A percentile compares a stretch with the other conserved stretches of the same genome.
phyloP scores from a whole-genome alignment of 176 grass and related monocot genomes.

The Saccharum spontaneum region DNA sequence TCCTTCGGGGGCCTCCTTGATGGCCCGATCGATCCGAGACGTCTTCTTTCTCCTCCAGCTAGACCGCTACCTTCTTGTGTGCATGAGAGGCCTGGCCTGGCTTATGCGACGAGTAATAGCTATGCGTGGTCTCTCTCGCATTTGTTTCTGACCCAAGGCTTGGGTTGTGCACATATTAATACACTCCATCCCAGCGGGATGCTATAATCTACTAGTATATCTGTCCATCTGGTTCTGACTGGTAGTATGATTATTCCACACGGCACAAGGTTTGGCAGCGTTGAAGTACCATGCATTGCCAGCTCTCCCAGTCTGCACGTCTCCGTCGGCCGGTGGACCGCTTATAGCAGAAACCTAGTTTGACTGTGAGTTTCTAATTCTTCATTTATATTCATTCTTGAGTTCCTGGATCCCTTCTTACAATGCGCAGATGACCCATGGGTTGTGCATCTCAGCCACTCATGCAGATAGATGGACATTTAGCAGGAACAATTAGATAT shows the following conservation, averaged over 20 bases:
- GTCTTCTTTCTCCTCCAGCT: neutral
- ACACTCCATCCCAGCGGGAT: too few relatives aligned
- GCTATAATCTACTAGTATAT: neutral
- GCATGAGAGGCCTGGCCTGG: neutral
- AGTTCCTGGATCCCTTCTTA: neutral
- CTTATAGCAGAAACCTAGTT: neutral
- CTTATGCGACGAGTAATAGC: neutral
- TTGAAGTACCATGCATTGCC: neutral
- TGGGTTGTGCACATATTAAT: neutral
- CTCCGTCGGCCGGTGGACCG: neutral
- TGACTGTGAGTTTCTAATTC: neutral
- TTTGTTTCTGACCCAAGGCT: neutral
- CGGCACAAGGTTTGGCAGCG: neutral
- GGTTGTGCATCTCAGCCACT: too few relatives aligned
- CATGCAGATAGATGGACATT: neutral
- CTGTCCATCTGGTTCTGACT: slow-evolving; percentile 17
- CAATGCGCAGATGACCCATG: neutral
- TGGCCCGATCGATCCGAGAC: neutral
- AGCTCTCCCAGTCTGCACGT: neutral
- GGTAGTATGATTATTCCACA: slow-evolving; percentile 14
- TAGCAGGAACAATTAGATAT: neutral
- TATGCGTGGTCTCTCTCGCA: neutral
- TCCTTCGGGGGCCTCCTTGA: neutral
- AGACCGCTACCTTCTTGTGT: too few relatives aligned
- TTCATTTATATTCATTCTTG: neutral